phyloP scores from a whole-genome alignment of 495 filamentous ascomycete genomes.

The Penicillium subrubescens region DNA sequence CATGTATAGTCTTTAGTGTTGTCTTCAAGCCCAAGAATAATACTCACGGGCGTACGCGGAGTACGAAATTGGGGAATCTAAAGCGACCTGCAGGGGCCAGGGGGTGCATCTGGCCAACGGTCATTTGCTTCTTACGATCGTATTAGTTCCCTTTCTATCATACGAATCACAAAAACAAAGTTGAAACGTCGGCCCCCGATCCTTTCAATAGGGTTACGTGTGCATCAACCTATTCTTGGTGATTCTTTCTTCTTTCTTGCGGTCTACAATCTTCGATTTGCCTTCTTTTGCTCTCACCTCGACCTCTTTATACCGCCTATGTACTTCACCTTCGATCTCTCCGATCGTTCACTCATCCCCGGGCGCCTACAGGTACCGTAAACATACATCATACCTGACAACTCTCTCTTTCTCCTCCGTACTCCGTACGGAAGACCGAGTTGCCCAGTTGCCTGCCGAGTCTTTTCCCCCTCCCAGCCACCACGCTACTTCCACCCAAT shows the following conservation, averaged over 20 bases:
- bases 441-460: neutral
- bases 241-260: neutral
- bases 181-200: slow-evolving; percentile 7
- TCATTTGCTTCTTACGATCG: neutral
- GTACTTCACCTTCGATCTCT: neutral
- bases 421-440: neutral
- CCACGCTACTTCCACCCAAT: neutral
- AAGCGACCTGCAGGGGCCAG: slow-evolving; percentile 4
- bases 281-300: neutral
- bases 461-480: neutral
- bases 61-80: neutral
- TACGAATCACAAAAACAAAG: neutral
- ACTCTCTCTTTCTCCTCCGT: neutral
- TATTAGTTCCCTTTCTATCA: neutral
- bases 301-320: neutral
- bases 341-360: neutral
- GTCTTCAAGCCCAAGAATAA: too few relatives aligned
- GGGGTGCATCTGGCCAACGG: neutral
- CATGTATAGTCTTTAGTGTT: neutral
- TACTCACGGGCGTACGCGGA: neutral
- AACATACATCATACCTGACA: neutral
- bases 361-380: neutral
- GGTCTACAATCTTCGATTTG: neutral
- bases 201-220: neutral
- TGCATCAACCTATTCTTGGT: neutral